These are phyloP conservation scores for Brassica nigra DNA, from an alignment of 345 rosid genomes.

Conservation along the genomic window DNA sequence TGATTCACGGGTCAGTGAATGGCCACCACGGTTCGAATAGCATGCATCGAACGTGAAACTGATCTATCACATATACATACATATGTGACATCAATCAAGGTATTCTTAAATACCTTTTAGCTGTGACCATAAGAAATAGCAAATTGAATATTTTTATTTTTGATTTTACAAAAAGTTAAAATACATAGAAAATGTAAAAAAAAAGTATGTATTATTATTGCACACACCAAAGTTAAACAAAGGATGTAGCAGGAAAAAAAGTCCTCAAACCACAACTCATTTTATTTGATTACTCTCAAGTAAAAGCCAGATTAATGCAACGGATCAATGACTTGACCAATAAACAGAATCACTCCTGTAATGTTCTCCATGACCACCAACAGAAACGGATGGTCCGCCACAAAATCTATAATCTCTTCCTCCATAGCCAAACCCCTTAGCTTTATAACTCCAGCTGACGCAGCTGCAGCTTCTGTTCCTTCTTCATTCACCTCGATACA, in stretches of 20 bases:
- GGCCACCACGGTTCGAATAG: slow-evolving; percentile 8
- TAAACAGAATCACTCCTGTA: slow-evolving; percentile 63
- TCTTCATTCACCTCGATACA: slow-evolving; percentile 73
- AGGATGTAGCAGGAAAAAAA: background rate
- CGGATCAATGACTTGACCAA: slow-evolving; percentile 62
- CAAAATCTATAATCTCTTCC: slow-evolving; percentile 48
- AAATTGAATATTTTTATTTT: background rate
- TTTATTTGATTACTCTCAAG: slow-evolving; percentile 13
- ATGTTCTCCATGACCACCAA: slow-evolving; percentile 60
- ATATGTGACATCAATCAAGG: background rate
- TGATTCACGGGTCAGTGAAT: background rate
- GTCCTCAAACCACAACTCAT: slow-evolving; percentile 6
- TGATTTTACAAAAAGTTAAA: background rate
- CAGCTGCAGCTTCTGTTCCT: slow-evolving; percentile 81
- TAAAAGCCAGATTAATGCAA: slow-evolving; percentile 15
- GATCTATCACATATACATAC: background rate
- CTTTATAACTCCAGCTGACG: slow-evolving; percentile 47
- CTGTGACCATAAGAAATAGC: background rate
- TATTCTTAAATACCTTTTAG: slow-evolving; percentile 12
- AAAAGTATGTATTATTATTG: slow-evolving; percentile 10
- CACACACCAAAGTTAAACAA: slow-evolving; percentile 22
- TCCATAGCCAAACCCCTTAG: background rate
- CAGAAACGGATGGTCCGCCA: slow-evolving; percentile 75
- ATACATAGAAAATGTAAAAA: background rate
- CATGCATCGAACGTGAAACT: background rate